Conservation (phyloP, 192 early-diverging fungal species). For the Umbelopsis sp. region DNA sequence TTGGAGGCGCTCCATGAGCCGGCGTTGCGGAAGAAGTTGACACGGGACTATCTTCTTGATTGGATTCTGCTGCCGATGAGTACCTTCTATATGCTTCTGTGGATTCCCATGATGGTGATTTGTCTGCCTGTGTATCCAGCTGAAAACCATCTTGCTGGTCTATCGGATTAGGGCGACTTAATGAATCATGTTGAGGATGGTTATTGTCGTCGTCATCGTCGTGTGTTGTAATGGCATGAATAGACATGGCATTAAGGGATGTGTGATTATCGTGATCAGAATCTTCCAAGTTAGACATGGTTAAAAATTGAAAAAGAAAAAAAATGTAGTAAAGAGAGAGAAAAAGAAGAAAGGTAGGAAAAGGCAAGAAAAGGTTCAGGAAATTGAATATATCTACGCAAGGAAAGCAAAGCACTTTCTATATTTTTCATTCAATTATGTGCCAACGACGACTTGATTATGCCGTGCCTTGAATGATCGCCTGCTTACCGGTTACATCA, state of each 20-base stretch:
- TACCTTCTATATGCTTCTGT: not conserved
- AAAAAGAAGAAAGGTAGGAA: not conserved
- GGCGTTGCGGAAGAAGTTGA: not conserved
- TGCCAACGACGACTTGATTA: not conserved
- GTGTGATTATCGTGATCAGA: not conserved
- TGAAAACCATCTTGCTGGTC: not conserved
- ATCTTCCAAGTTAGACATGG: not conserved
- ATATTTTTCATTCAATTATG: not conserved
- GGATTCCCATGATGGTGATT: not conserved
- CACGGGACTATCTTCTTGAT: not conserved
- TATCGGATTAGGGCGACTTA: not conserved
- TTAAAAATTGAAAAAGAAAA: no score
- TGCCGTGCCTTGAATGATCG: constrained; percentile 16
- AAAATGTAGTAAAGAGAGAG: not conserved
- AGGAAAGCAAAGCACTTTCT: not conserved
- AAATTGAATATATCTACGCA: not conserved
- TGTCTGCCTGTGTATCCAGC: not conserved
- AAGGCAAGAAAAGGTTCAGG: not conserved
- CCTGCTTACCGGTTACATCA: not conserved
- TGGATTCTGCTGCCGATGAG: constrained; percentile 11
- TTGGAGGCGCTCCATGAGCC: not conserved
- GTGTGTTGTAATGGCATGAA: constrained; percentile 1
- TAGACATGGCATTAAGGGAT: constrained; percentile 4
- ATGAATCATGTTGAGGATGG: not conserved
- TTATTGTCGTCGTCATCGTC: not conserved